Conservation (phyloP, 2,329 filamentous ascomycete species). For the Cordyceps cateniannulata region DNA sequence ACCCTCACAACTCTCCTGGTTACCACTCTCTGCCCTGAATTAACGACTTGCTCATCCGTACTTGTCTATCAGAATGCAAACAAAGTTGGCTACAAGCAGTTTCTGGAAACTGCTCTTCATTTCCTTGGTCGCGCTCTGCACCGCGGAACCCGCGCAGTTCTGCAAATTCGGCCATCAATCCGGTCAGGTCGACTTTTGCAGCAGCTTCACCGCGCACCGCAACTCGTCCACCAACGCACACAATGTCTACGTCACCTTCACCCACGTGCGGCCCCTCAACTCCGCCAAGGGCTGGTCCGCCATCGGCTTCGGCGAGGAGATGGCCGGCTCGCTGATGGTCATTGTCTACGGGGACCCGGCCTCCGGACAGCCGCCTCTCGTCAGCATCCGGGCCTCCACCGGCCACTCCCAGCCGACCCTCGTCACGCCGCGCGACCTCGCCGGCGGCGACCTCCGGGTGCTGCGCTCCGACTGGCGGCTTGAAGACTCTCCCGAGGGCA, state of each 20-base stretch:
- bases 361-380: slow-evolving; percentile 7
- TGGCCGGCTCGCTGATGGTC: slow-evolving; percentile 19
- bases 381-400: slow-evolving; percentile 15
- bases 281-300: slow-evolving; percentile 16
- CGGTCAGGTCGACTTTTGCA: slow-evolving; percentile 16
- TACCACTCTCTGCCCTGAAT: background rate
- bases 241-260: slow-evolving; percentile 16
- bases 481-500: background rate
- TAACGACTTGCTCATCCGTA: too few species aligned
- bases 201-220: slow-evolving; percentile 16
- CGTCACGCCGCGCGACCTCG: background rate
- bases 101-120: background rate
- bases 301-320: slow-evolving; percentile 15
- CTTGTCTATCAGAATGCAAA: background rate
- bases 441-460: slow-evolving; percentile 13
- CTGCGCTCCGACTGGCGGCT: slow-evolving; percentile 13
- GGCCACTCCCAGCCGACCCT: slow-evolving; percentile 12
- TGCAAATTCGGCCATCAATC: slow-evolving; percentile 15
- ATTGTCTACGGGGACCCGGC: slow-evolving; percentile 18
- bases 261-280: background rate
- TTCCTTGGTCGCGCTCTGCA: background rate
- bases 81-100: too few species aligned
- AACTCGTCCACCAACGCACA: slow-evolving; percentile 16
- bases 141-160: slow-evolving; percentile 15
- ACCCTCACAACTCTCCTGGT: background rate